phyloP scores from a whole-genome alignment of 2,329 filamentous ascomycete genomes.

The Graphilbum ipis-grandicollis region DNA sequence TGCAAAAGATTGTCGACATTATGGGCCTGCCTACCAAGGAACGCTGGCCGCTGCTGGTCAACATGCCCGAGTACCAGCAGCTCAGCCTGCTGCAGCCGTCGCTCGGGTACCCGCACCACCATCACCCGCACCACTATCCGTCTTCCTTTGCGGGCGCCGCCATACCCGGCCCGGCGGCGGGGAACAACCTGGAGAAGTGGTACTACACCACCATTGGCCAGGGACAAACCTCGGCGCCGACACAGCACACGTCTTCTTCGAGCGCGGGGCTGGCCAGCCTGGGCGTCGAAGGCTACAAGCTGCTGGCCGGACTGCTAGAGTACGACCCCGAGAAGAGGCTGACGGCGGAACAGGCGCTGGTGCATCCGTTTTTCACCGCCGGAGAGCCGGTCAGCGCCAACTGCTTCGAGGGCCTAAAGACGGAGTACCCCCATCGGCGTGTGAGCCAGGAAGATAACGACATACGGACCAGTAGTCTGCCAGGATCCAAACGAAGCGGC shows the following conservation, averaged over 20 bases:
- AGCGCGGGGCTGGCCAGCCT: conserved; percentile 36
- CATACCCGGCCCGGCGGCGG: conserved; percentile 16
- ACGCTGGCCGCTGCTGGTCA: conserved; percentile 66
- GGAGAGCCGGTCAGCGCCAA: conserved; percentile 59
- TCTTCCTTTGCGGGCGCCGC: not conserved
- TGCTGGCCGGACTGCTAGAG: conserved; percentile 69
- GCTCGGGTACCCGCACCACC: conserved; percentile 10
- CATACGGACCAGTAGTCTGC: conserved; percentile 74
- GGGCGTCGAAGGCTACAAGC: conserved; percentile 61
- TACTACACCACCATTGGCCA: conserved; percentile 55
- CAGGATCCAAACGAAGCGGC: conserved; percentile 79
- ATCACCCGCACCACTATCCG: conserved; percentile 2
- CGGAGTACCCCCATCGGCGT: conserved; percentile 75
- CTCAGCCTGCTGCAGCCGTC: conserved; percentile 39
- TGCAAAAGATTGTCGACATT: conserved; percentile 97
- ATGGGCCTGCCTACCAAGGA: conserved; percentile 82
- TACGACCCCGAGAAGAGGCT: conserved; percentile 84
- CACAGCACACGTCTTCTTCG: conserved; percentile 22
- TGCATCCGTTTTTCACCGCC: conserved; percentile 74
- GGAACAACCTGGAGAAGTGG: conserved; percentile 56
- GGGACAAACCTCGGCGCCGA: conserved; percentile 24
- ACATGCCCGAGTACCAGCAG: conserved; percentile 76
- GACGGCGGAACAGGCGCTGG: conserved; percentile 74
- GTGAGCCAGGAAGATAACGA: conserved; percentile 94
- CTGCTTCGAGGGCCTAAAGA: conserved; percentile 79